Evolutionary conservation across 768 basidiomycete species (phyloP), one percentile per base, ranked within the genome.

Genomic region (Hortiboletus flavorubellus): DNA sequence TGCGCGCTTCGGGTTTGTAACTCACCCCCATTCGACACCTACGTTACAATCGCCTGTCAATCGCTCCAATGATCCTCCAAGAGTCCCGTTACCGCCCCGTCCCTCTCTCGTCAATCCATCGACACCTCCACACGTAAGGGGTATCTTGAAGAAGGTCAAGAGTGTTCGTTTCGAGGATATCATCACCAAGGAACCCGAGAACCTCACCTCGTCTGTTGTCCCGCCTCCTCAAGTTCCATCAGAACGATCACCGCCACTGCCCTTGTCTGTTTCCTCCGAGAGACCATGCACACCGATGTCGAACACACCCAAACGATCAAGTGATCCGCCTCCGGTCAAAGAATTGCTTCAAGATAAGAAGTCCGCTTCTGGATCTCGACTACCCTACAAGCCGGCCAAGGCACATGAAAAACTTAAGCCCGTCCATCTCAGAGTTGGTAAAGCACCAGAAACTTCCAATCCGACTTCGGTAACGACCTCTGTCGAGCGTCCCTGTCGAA

Each of bases 111-210:
- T 64, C 56, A 64, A 46, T 47, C 66, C 62, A 26, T 66, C 64
- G 5, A 73, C 66, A 31, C 61, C 69, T 43, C 59, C 63, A 8
- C 67, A 67, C 0, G 67, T 71, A 18, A 67, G 67, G 51, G 68
- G 75, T 23, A 76, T 76, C 46, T 63, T 76, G 55, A 76, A 76
- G 67, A 72, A 70, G 56, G 65, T 59, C 55, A 75, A 76, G 67
- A 70, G 62, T 41, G 75, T 76, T 38, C 73, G 75, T 34, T 76
- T 76, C 56, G 69, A 70, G 29, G 70, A 70, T 34, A 9, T 21
- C 43, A 35, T 48, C 35, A 33, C 7, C 50, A 46, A 38, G 14
- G 62, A 58, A 31, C 29, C 42, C n/a, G 40, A 51, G 33, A 54
- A 37, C 18, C 33, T 10, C 38, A 15, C 45, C 8, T 35, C 31